Evolutionary conservation across 2,329 filamentous ascomycete species (phyloP).

Genomic region (Trichoderma breve): DNA sequence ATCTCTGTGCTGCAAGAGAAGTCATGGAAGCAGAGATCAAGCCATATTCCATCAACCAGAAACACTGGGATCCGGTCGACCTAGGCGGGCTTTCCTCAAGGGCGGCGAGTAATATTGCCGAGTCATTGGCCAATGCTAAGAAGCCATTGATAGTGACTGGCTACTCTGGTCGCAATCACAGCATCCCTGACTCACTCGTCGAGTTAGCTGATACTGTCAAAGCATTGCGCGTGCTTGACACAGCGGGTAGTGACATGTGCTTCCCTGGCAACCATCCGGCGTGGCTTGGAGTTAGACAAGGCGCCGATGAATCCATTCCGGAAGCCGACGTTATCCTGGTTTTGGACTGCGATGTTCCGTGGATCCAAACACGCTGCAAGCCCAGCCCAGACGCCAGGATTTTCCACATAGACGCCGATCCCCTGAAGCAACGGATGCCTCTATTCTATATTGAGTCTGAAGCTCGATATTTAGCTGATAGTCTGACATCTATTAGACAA

Average conservation of each 20-base stretch:
- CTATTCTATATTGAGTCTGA: neutral
- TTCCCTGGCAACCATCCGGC: neutral
- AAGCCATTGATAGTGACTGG: neutral
- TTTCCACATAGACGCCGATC: neutral
- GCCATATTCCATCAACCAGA: neutral
- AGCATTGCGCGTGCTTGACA: neutral
- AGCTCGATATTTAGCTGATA: neutral
- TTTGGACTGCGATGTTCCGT: conserved; percentile 1
- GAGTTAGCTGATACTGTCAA: neutral
- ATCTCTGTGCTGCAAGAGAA: neutral
- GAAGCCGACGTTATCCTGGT: neutral
- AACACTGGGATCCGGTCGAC: neutral
- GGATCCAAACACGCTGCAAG: neutral
- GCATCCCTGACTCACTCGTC: neutral
- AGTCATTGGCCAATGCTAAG: neutral
- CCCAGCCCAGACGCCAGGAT: neutral
- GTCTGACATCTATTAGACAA: neutral
- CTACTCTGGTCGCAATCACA: conserved; percentile 1
- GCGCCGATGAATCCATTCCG: neutral
- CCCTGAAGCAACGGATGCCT: neutral
- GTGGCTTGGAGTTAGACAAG: neutral
- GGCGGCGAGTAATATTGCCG: neutral
- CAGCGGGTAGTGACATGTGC: neutral
- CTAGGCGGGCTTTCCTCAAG: neutral
- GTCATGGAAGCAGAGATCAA: conserved; percentile 1